phyloP scores from a whole-genome alignment of 1,284 basidiomycete genomes.

The Boletus mariae region DNA sequence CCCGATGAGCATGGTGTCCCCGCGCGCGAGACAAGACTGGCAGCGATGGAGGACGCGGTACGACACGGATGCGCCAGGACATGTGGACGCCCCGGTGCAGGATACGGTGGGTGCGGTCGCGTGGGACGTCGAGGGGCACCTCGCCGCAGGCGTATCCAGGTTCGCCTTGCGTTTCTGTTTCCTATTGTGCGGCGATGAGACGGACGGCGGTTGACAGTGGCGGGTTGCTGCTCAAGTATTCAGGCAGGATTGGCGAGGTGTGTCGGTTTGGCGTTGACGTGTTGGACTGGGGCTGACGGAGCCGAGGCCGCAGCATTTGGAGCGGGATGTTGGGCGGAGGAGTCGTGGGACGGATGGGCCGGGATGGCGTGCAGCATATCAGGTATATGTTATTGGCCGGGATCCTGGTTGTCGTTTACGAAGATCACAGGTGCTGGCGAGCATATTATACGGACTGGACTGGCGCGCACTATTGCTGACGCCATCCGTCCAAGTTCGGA shows the following conservation, averaged over 20 bases:
- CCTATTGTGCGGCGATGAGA: not conserved
- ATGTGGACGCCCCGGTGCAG: slow-evolving; percentile 38
- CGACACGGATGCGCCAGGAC: slow-evolving; percentile 1
- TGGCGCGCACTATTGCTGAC: slow-evolving; percentile 45
- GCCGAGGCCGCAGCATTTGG: slow-evolving; percentile 58
- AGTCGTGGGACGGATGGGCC: slow-evolving; percentile 18
- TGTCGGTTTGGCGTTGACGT: slow-evolving; percentile 5
- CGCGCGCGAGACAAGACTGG: slow-evolving; percentile 54
- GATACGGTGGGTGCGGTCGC: slow-evolving; percentile 76
- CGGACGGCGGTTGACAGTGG: slow-evolving; percentile 43
- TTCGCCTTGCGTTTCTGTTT: slow-evolving; percentile 19
- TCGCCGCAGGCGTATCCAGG: slow-evolving; percentile 77
- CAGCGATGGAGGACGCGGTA: slow-evolving; percentile 52
- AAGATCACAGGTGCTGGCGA: slow-evolving; percentile 50
- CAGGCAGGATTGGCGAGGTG: slow-evolving; percentile 71
- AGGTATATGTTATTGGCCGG: slow-evolving; percentile 36
- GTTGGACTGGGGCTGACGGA: not conserved
- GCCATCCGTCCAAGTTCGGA: slow-evolving; percentile 27
- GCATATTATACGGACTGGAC: slow-evolving; percentile 42
- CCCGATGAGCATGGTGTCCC: slow-evolving; percentile 44
- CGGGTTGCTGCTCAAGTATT: slow-evolving; percentile 65
- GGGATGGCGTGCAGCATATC: slow-evolving; percentile 56
- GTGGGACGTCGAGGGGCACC: slow-evolving; percentile 40
- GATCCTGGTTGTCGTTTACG: slow-evolving; percentile 39
- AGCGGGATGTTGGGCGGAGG: slow-evolving; percentile 69